A percentile compares a stretch with the other conserved stretches of the same genome.
Evolutionary conservation across 208 protist species (phyloP).

Genomic region (Entamoeba moshkovskii): DNA sequence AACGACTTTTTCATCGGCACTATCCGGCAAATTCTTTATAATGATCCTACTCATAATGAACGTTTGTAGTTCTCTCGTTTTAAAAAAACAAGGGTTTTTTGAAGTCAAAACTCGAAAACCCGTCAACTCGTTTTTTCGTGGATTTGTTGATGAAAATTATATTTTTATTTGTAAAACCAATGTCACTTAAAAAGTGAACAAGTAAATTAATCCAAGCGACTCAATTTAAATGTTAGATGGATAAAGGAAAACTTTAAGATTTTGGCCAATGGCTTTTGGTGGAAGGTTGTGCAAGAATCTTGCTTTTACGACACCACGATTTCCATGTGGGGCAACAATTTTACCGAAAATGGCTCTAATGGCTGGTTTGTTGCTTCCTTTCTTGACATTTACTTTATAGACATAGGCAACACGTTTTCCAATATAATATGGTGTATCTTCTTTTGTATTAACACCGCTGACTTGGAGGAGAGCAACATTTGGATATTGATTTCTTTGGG

Average conservation of each 20-base stretch:
- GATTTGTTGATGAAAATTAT: neutral
- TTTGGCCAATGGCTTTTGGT: conserved; percentile 72
- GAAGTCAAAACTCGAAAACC: neutral
- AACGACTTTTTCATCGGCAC: neutral
- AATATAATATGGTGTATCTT: conserved; percentile 85
- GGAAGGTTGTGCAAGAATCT: conserved; percentile 86
- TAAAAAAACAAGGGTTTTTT: neutral
- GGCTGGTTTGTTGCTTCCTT: conserved; percentile 22
- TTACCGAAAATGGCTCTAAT: conserved; percentile 84
- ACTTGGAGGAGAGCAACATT: conserved; percentile 28
- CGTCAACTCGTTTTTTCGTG: neutral
- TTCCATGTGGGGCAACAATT: conserved; percentile 83
- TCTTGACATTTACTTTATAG: conserved; percentile 73
- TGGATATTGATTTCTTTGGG: neutral
- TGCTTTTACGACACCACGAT: conserved; percentile 77
- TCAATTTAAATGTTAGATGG: conserved; percentile 40
- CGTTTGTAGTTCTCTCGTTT: too few relatives aligned
- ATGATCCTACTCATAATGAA: neutral
- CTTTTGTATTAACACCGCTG: conserved; percentile 69
- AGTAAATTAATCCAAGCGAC: neutral
- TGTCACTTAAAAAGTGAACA: neutral
- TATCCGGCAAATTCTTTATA: neutral
- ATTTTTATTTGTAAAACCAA: neutral
- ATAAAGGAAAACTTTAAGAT: conserved; percentile 88
- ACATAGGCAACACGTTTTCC: conserved; percentile 92